Evolutionary conservation across 495 filamentous ascomycete species (phyloP).

Genomic region (Neurospora hispaniola): DNA sequence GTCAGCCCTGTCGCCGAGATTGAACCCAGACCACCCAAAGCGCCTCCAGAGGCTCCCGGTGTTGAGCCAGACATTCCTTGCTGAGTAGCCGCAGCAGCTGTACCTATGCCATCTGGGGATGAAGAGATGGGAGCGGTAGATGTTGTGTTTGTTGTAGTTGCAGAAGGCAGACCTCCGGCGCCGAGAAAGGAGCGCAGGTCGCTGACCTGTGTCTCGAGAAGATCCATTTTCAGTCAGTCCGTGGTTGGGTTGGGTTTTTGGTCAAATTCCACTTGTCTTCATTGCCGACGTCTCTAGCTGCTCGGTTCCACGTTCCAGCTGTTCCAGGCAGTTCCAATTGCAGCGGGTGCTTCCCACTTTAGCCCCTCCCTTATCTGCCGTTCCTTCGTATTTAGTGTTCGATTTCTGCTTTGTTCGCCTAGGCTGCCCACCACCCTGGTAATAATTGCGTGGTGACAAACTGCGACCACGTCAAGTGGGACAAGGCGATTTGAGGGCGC

Average conservation of each 20-base stretch:
- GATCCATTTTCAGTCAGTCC: constrained; percentile 31
- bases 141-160: neutral
- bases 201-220: constrained; percentile 44
- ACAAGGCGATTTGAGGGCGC: too few relatives aligned
- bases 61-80: neutral
- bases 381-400: neutral
- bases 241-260: neutral
- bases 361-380: neutral
- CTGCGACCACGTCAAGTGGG: too few relatives aligned
- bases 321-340: neutral
- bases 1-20: neutral
- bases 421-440: neutral
- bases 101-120: neutral
- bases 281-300: neutral
- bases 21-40: neutral
- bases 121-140: neutral
- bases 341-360: neutral
- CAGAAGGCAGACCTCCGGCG: constrained; percentile 15
- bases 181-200: constrained; percentile 41
- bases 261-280: neutral
- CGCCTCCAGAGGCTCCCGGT: neutral
- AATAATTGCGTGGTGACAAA: neutral
- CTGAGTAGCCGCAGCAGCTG: constrained; percentile 2
- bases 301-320: neutral
- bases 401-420: neutral